phyloP scores from a whole-genome alignment of 1,284 basidiomycete genomes.

The Phenoliferia sp. region DNA sequence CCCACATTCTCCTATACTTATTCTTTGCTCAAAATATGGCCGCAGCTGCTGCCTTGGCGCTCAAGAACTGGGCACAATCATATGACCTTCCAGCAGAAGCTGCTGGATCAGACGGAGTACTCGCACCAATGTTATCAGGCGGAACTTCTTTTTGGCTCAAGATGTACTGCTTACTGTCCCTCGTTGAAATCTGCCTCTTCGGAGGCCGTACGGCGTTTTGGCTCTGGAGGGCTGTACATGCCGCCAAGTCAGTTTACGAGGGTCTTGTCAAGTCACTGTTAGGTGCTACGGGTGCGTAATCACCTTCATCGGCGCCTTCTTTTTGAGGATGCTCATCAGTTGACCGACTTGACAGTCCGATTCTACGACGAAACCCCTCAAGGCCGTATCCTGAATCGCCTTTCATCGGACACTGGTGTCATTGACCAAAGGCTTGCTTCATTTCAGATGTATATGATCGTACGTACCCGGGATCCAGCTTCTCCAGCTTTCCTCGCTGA shows the following conservation, averaged over 20 bases:
- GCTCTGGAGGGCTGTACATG: conserved; percentile 27
- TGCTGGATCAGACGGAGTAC: no score
- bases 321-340: no score
- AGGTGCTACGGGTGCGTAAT: conserved; percentile 23
- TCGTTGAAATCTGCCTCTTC: conserved; percentile 20
- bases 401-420: conserved; percentile 19
- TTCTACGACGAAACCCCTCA: conserved; percentile 32
- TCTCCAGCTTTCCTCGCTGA: background rate
- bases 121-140: background rate
- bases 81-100: conserved; percentile 20
- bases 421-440: background rate
- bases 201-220: conserved; percentile 23
- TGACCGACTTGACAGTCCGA: background rate
- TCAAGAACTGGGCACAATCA: conserved; percentile 32
- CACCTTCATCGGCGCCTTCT: no score
- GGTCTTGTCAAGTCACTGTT: conserved; percentile 27
- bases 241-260: conserved; percentile 26
- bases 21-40: background rate
- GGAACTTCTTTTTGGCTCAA: conserved; percentile 31
- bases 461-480: background rate
- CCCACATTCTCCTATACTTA: background rate
- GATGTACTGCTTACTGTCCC: conserved; percentile 27
- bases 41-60: conserved; percentile 17
- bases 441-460: background rate
- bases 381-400: conserved; percentile 51